Conservation (phyloP, 2,329 filamentous ascomycete genomes). For the Mollisia scopiformis region DNA sequence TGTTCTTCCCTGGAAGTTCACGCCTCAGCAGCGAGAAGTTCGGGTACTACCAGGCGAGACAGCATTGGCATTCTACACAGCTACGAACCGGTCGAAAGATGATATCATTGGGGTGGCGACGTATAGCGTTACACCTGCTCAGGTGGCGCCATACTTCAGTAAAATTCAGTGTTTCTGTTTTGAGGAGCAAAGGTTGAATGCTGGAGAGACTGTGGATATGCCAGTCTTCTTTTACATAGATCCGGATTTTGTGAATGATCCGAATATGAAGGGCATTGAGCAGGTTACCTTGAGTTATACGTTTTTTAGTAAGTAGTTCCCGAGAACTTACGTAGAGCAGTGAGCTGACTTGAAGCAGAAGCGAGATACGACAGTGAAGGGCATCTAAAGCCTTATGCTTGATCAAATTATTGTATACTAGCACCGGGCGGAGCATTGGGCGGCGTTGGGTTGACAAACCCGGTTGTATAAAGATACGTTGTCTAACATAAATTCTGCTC, state of each 20-base stretch:
- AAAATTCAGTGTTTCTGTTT: constrained; percentile 99
- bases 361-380: constrained; percentile 85
- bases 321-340: neutral
- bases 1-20: constrained; percentile 95
- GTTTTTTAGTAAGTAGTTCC: constrained; percentile 81
- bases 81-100: constrained; percentile 84
- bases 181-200: constrained; percentile 91
- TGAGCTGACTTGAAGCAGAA: constrained; percentile 56
- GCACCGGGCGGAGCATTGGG: constrained; percentile 22
- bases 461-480: neutral
- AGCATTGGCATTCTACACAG: constrained; percentile 95
- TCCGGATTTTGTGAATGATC: constrained; percentile 88
- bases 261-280: constrained; percentile 91
- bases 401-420: constrained; percentile 12
- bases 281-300: constrained; percentile 97
- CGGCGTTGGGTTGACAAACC: constrained; percentile 18
- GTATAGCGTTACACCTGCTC: constrained; percentile 93
- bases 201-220: constrained; percentile 98
- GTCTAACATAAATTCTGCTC: neutral
- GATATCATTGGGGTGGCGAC: constrained; percentile 99
- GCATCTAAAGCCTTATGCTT: constrained; percentile 48
- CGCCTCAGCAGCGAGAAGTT: constrained; percentile 94
- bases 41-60: constrained; percentile 95
- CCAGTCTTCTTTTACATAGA: constrained; percentile 99
- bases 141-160: constrained; percentile 96